Evolutionary conservation across 2,329 filamentous ascomycete genomes (phyloP).

Genomic region (Thielaviopsis euricoi): DNA sequence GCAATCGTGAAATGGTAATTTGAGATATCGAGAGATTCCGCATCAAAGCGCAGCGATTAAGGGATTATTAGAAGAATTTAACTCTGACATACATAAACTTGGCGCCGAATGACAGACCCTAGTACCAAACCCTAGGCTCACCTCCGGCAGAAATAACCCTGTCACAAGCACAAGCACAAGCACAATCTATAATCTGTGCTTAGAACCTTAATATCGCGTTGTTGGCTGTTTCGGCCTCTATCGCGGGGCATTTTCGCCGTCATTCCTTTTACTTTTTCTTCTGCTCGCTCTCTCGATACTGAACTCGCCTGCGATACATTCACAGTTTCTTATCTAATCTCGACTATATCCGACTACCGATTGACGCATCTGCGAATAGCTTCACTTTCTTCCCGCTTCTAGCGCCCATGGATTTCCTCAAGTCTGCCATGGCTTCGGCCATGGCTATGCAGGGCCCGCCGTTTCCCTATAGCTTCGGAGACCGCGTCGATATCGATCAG

Average conservation of each 20-base stretch:
- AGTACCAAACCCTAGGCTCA: too few relatives aligned
- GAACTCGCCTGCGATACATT: background rate
- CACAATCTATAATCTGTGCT: too few relatives aligned
- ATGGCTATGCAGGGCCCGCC: conserved; percentile 78
- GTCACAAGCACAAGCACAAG: too few relatives aligned
- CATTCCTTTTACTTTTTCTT: background rate
- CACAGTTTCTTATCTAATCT: background rate
- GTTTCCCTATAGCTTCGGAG: conserved; percentile 84
- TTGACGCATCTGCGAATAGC: background rate
- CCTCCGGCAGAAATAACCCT: too few relatives aligned
- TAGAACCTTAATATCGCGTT: background rate
- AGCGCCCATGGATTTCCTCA: conserved; percentile 89
- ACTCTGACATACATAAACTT: too few relatives aligned
- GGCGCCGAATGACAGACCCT: too few relatives aligned
- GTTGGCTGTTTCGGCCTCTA: background rate
- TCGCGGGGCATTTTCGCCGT: background rate
- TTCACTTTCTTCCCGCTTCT: background rate
- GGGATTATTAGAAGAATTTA: too few relatives aligned
- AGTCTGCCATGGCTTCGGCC: conserved; percentile 90
- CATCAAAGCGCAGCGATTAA: too few relatives aligned
- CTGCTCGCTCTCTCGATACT: background rate
- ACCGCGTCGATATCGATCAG: conserved; percentile 78
- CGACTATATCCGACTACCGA: background rate
- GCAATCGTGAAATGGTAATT: too few relatives aligned
- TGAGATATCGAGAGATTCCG: too few relatives aligned